phyloP scores from a whole-genome alignment of 768 basidiomycete genomes.

The Lyophyllum atratum region DNA sequence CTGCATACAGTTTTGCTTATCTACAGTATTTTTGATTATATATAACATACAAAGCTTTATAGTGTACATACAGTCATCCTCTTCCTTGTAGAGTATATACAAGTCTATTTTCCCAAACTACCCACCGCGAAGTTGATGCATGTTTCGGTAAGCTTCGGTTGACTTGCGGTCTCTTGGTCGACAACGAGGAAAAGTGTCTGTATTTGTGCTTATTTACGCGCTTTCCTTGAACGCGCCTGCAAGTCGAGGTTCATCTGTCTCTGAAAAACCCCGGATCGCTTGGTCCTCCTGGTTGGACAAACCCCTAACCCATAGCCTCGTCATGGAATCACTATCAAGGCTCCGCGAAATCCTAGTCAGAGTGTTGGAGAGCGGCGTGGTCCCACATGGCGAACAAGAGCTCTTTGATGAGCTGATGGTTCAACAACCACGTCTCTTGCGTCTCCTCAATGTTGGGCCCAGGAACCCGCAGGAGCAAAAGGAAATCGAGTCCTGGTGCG shows the following conservation, averaged over 20 bases:
- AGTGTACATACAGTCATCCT: background rate
- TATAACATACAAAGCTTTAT: background rate
- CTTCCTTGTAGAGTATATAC: background rate
- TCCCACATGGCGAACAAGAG: constrained; percentile 64
- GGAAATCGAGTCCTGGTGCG: constrained; percentile 69
- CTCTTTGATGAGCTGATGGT: constrained; percentile 75
- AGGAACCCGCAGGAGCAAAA: constrained; percentile 64
- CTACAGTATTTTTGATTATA: too few relatives aligned
- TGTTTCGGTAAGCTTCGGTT: too few relatives aligned
- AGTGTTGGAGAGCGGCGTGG: constrained; percentile 44
- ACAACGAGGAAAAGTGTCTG: background rate
- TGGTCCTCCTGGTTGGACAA: background rate
- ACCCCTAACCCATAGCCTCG: background rate
- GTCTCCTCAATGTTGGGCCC: constrained; percentile 66
- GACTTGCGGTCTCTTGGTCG: too few relatives aligned
- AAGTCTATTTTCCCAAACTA: background rate
- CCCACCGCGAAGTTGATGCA: too few relatives aligned
- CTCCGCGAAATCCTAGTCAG: constrained; percentile 56
- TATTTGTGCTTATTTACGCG: constrained; percentile 28
- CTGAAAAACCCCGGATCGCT: background rate
- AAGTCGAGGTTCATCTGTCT: background rate
- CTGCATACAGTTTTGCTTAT: too few relatives aligned
- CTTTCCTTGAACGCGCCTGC: constrained; percentile 16
- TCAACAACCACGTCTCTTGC: constrained; percentile 62
- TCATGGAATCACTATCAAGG: constrained; percentile 62